Base-by-base conservation (phyloP, 192 early-diverging fungal species). In the Entomortierella beljakovae region DNA sequence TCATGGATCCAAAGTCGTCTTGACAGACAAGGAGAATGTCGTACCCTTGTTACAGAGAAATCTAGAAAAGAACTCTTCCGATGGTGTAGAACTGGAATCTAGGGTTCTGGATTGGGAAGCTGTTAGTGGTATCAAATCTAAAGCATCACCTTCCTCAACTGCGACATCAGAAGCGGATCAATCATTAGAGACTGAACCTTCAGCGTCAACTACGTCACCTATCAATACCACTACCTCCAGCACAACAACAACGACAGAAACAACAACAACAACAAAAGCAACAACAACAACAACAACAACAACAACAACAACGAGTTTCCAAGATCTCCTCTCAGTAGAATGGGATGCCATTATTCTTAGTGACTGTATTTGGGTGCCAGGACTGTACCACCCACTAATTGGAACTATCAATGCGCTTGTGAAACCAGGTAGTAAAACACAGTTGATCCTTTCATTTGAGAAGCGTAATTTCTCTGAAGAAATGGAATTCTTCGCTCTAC, bases 11-110 rank as follows among this genome's bases (percentile, higher is more conserved):
- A 37, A 37, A 31, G 66, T 89, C n/a, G 71, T 82, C 23, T 61
- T 88, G 16, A 88, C 88, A 20, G 89, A 90, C 61, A 80, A 72
- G 70, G 64, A 67, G 20, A 75, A 58, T 18, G 70, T 81, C 6
- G 18, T 87, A n/a, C 81, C 81, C 29, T 57, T 88, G 16, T 56
- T 85, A 18, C 68, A 68, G 37, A 56, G 57, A 13, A 89, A 89
- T 56, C 32, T 76, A 5, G 46, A 52, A 9, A 75, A 53, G 29
- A 82, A 82, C 38, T 23, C 55, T 8, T 57, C 67, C 13, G 23
- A 10, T 6, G 64, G 65, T 4, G 34, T 70, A 13, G 20, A 65
- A 18, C 40, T 81, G 3, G 16, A 62, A 11, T 52, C 70, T 7
- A 53, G 38, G 2, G 38, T 65, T 29, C 42, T 82, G 22, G 73